Base-by-base conservation (phyloP, 2,329 filamentous ascomycete genomes). In the Botrytis pseudocinerea region DNA sequence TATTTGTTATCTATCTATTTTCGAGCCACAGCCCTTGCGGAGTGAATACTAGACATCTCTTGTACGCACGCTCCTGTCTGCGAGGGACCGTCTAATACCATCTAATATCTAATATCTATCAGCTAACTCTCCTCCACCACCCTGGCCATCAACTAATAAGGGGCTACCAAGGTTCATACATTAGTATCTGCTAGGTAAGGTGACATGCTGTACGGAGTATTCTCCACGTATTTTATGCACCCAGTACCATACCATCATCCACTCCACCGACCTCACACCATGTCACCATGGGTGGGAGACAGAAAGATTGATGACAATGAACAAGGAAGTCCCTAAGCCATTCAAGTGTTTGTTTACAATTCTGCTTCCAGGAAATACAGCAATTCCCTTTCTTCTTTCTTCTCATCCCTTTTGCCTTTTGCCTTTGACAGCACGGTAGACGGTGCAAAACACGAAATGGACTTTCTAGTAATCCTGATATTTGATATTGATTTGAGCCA, bases 221-320 rank as follows among this genome's bases (percentile, higher is more conserved):
- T 66, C 22, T 66, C 64, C 46, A 66, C 60, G 60, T 62, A 62
- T 62, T 40, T 40, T 57, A 57, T 62, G 60, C 60, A 42, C 60
- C 35, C 35, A 32, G 32, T 59, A 44, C 48, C 25, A 28, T 16
- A 54, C 10, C 10, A 40, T 35, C 44, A 38, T 51, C n/a, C 12
- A 40, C 32, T 28, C 63, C 38, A 25, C 18, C 22, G 40, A 66
- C 32, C 44, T 66, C 64, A 66, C 61, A 64, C 40, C n/a, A 46
- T 64, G 61, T 40, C 38, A 28, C 38, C 61, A 63, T 44, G 61
- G 38, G 40, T 44, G 20, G 38, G 25, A 28, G 42, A 44, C 61
- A 42, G 7, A 35, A 44, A 44, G 61, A 44, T n/a, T 28, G 60
- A 63, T 63, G 60, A 32, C 61, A 44, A 40, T 54, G n/a, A 32